Conservation (phyloP, 2,329 filamentous ascomycete genomes). For the Aplosporella prunicola region DNA sequence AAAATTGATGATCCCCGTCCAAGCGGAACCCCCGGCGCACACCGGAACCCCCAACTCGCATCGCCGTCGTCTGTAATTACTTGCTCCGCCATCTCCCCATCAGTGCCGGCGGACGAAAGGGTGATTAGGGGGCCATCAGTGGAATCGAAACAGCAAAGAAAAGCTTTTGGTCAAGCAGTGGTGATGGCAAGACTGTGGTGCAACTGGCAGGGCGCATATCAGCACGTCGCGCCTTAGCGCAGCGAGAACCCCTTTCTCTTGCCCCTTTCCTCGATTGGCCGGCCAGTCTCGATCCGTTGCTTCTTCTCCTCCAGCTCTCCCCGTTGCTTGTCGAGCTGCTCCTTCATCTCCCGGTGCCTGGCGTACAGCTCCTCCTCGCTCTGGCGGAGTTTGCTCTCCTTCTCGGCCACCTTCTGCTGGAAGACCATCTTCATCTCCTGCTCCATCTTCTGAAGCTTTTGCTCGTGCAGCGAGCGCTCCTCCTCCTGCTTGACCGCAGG, state of each 20-base stretch:
- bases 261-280: constrained; percentile 93
- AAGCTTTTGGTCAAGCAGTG: constrained; percentile 17
- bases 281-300: constrained; percentile 82
- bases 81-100: constrained; percentile 31
- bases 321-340: constrained; percentile 92
- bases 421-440: constrained; percentile 99
- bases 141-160: constrained; percentile 25
- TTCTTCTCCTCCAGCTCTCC: constrained; percentile 98
- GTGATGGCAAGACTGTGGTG: constrained; percentile 9
- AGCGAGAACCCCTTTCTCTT: constrained; percentile 99
- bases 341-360: constrained; percentile 98
- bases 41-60: constrained; percentile 16
- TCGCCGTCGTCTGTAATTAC: constrained; percentile 27
- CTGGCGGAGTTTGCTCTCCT: constrained; percentile 99
- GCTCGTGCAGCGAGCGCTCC: constrained; percentile 93
- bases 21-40: constrained; percentile 12
- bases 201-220: constrained; percentile 20
- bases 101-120: constrained; percentile 32
- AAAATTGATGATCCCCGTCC: constrained; percentile 10
- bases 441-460: constrained; percentile 99
- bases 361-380: constrained; percentile 98
- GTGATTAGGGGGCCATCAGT: constrained; percentile 21
- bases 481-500: constrained; percentile 99
- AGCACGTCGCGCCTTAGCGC: constrained; percentile 50
- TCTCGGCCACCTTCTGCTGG: constrained; percentile 99